phyloP scores from a whole-genome alignment of 2,329 filamentous ascomycete species.

The Gnomoniopsis smithogilvyi region DNA sequence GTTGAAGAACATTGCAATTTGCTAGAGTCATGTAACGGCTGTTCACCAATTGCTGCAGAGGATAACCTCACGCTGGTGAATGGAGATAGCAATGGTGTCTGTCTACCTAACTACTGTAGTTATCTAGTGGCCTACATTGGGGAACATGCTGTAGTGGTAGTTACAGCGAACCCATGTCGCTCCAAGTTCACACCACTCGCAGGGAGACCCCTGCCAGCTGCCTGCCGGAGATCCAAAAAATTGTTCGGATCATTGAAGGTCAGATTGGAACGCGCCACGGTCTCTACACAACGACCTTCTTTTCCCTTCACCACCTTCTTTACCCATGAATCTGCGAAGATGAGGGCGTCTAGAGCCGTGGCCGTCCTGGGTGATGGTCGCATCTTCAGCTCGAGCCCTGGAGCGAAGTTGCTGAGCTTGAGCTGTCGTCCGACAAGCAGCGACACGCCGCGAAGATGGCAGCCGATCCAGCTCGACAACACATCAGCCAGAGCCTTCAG shows the following conservation, averaged over 20 bases:
- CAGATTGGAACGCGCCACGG: slow-evolving; percentile 6
- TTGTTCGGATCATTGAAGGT: slow-evolving; percentile 2
- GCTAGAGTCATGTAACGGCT: too few relatives aligned
- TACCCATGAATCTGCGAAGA: slow-evolving; percentile 26
- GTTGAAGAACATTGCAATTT: too few relatives aligned
- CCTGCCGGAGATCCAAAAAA: slow-evolving; percentile 20
- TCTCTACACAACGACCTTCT: slow-evolving; percentile 17
- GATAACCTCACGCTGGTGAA: too few relatives aligned
- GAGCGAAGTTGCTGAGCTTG: slow-evolving; percentile 30
- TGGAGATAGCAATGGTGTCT: too few relatives aligned
- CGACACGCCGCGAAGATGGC: slow-evolving; percentile 28
- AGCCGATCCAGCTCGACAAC: slow-evolving; percentile 29
- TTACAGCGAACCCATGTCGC: too few relatives aligned
- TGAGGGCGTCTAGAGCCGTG: slow-evolving; percentile 38
- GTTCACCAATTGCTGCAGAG: too few relatives aligned
- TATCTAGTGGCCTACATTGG: too few relatives aligned
- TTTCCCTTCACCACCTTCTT: slow-evolving; percentile 16
- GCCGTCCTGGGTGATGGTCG: slow-evolving; percentile 36
- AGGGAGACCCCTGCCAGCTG: not conserved
- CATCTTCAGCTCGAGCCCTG: slow-evolving; percentile 30
- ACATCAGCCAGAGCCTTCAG: slow-evolving; percentile 35
- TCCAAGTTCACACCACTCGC: too few relatives aligned
- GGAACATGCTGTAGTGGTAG: too few relatives aligned
- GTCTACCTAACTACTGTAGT: too few relatives aligned
- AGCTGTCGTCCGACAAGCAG: slow-evolving; percentile 26